Percentiles rank a stretch among this genome's conserved stretches.
These are phyloP conservation scores for Rhizophora mangle DNA, from an alignment of 345 rosid species.

Conservation along the genomic window DNA sequence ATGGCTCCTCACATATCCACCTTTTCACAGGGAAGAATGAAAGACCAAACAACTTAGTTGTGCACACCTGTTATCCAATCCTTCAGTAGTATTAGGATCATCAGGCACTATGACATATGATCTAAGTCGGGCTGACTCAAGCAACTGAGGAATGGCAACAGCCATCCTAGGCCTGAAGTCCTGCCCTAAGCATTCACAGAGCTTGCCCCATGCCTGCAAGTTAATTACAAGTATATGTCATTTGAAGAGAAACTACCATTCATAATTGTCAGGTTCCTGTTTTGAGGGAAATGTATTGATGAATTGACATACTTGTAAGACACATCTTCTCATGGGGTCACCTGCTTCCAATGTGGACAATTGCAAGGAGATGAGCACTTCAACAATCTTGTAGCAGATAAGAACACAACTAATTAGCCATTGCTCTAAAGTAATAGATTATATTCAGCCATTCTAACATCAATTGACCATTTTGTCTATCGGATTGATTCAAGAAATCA, in stretches of 20 bases:
- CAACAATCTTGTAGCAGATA: neutral
- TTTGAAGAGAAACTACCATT: neutral
- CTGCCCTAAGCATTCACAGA: constrained; percentile 15
- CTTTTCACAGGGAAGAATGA: neutral
- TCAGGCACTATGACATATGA: neutral
- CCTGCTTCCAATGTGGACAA: neutral
- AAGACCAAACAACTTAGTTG: too few relatives aligned
- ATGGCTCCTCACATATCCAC: neutral
- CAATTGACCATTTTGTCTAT: neutral
- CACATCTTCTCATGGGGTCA: constrained; percentile 7
- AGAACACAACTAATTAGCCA: neutral
- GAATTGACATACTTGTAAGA: constrained; percentile 10
- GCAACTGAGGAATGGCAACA: constrained; percentile 13
- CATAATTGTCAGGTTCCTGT: neutral
- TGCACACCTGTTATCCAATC: constrained; percentile 5
- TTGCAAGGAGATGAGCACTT: constrained; percentile 5
- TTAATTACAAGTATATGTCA: neutral
- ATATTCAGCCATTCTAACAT: neutral
- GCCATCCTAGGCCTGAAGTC: constrained; percentile 5
- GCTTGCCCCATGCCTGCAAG: constrained; percentile 21
- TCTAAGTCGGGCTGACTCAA: constrained; percentile 13
- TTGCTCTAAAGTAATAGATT: neutral
- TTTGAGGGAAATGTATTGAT: neutral
- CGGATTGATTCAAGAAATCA: too few relatives aligned
- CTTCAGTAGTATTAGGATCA: neutral